phyloP scores from a whole-genome alignment of 176 grass and related monocot species.

The Chloris gayana region DNA sequence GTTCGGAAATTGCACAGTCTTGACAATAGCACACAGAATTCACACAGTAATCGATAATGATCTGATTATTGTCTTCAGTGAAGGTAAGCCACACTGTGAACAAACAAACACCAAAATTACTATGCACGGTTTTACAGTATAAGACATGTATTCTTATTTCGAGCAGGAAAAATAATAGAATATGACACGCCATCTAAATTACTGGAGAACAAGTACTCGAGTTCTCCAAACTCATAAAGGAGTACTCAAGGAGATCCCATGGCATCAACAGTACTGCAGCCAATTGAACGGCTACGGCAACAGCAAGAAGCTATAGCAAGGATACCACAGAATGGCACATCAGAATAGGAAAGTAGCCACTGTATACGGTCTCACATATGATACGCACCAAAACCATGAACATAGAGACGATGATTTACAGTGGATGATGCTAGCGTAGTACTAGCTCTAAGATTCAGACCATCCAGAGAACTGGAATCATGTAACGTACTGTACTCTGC shows the following conservation, averaged over 20 bases:
- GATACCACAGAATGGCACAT: background rate
- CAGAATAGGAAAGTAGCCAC: background rate
- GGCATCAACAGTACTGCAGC: slow-evolving; percentile 31
- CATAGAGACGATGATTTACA: background rate
- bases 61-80: slow-evolving; percentile 83
- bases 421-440: background rate
- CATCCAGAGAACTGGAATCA: slow-evolving; percentile 11
- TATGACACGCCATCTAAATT: slow-evolving; percentile 78
- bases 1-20: slow-evolving; percentile 71
- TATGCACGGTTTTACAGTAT: slow-evolving; percentile 12
- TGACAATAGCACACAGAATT: slow-evolving; percentile 92
- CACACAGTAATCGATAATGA: slow-evolving; percentile 92
- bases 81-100: slow-evolving; percentile 54
- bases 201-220: slow-evolving; percentile 78
- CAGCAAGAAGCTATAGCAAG: slow-evolving; percentile 1
- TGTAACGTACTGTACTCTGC: slow-evolving; percentile 31
- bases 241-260: slow-evolving; percentile 75
- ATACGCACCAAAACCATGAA: background rate
- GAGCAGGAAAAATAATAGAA: slow-evolving; percentile 79
- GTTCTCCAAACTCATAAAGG: slow-evolving; percentile 90
- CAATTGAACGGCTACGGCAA: background rate
- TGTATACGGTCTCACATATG: background rate
- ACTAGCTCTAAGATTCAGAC: slow-evolving; percentile 13
- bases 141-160: slow-evolving; percentile 31
- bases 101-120: slow-evolving; percentile 15